Evolutionary conservation across 805 yeast genomes (phyloP).

Genomic region (Metschnikowia matae): DNA sequence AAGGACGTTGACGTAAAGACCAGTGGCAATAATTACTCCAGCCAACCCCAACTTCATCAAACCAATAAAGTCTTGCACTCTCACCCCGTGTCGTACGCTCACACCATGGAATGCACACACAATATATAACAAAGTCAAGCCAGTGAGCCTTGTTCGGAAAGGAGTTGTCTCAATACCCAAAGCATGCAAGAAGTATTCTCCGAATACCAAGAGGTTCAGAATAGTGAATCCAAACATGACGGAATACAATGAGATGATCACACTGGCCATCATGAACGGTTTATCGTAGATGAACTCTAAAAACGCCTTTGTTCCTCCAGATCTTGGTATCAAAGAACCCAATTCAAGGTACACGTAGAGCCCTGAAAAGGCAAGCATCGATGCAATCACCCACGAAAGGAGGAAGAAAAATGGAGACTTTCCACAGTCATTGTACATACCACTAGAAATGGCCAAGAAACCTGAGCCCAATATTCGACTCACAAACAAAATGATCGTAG

Average conservation of each 20-base stretch:
- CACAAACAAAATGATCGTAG: conserved; percentile 59
- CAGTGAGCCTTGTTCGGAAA: conserved; percentile 30
- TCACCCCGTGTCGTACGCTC: conserved; percentile 57
- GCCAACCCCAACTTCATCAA: conserved; percentile 54
- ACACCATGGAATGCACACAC: conserved; percentile 48
- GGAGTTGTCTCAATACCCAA: conserved; percentile 39
- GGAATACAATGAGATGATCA: conserved; percentile 45
- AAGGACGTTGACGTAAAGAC: conserved; percentile 51
- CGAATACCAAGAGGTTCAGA: conserved; percentile 56
- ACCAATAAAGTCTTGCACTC: conserved; percentile 61
- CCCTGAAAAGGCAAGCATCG: conserved; percentile 61
- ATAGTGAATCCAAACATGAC: conserved; percentile 53
- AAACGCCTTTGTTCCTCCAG: conserved; percentile 75
- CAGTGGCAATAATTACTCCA: conserved; percentile 51
- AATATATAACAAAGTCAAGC: conserved; percentile 25
- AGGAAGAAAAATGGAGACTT: conserved; percentile 61
- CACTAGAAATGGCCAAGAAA: conserved; percentile 67
- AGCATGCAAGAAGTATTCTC: conserved; percentile 51
- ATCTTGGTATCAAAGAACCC: conserved; percentile 66
- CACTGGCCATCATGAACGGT: conserved; percentile 55
- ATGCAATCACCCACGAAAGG: conserved; percentile 60
- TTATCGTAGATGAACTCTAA: conserved; percentile 60
- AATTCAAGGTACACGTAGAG: conserved; percentile 62
- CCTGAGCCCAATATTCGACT: conserved; percentile 77
- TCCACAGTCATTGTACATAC: conserved; percentile 63